Base-by-base conservation (phyloP, 2,329 filamentous ascomycete species). In the Pseudogymnoascus destructans region DNA sequence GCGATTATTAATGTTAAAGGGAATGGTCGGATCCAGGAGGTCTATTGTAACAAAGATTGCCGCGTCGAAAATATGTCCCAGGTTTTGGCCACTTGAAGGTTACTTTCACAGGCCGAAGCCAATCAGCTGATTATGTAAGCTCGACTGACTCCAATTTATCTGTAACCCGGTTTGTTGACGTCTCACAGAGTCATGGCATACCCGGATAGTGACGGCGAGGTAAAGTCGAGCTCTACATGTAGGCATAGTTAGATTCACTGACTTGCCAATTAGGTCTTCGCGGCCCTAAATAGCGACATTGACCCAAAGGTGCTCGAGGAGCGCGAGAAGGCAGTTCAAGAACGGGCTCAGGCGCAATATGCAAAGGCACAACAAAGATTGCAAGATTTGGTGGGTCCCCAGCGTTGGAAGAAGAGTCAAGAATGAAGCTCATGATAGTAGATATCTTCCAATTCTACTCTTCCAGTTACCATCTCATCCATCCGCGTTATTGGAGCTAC, bases 391-490 rank as follows among this genome's bases (percentile, higher is more conserved):
- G 85, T 87, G 73, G 60, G 75, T 32, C 15, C 5, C 15, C n/a
- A 19, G 25, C 9, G n/a, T 19, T 30, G 55, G 55, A 19, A 19
- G 13, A 15, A 11, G 11, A 19, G 3, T 21, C 13, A 23, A 23
- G 30, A n/a, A 32, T 7, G 25, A 52, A 52, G 46, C 25, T 52
- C 15, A 36, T 58, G 25, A 8, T 23, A 8, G 11, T 57, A 90
- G 86, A 80, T 95, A 67, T 80, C 83, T 64, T 81, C 87, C 72
- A 95, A 97, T 71, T 85, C 86, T 64, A 88, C 88, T 42, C 81
- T 93, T 59, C 92, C 93, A 38, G 88, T 93, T 66, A 89, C 89
- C 11, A 85, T 98, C 69, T 88, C 88, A 65, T 87, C 89, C 46
- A 81, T 98, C 68, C 83, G 87, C 65, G 78, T 98, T 61, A 81